Evolutionary conservation across 129 eudicot species (phyloP).

Genomic region (Arctium lappa): DNA sequence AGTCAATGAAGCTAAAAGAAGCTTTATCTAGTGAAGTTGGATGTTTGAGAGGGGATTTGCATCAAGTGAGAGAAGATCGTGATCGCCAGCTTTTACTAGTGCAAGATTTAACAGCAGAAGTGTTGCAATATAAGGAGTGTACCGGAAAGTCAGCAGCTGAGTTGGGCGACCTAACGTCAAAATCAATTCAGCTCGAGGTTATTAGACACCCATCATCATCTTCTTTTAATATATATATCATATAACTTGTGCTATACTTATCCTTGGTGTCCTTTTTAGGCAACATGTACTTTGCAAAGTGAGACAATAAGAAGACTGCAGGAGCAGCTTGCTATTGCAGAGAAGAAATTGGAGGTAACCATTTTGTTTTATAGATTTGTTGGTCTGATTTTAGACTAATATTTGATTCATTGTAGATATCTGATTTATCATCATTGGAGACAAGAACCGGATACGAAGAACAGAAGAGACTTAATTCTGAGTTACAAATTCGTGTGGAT

Average conservation of each 20-base stretch:
- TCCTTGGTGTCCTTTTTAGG: constrained; percentile 34
- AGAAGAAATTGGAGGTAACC: constrained; percentile 67
- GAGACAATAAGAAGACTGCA: constrained; percentile 61
- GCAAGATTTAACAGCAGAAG: constrained; percentile 46
- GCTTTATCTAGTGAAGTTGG: constrained; percentile 58
- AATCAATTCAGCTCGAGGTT: constrained; percentile 81
- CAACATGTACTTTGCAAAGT: constrained; percentile 59
- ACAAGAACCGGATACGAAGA: constrained; percentile 71
- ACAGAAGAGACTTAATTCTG: constrained; percentile 47
- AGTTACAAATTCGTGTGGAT: constrained; percentile 60
- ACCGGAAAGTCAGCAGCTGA: constrained; percentile 41
- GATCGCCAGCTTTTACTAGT: constrained; percentile 54
- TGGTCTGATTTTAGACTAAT: constrained; percentile 3
- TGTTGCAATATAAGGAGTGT: constrained; percentile 36
- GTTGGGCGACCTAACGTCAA: constrained; percentile 56
- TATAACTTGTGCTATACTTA: constrained; percentile 4
- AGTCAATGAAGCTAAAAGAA: constrained; percentile 66
- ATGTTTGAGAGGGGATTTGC: constrained; percentile 70
- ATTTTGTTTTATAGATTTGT: background rate
- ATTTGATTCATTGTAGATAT: constrained; percentile 40
- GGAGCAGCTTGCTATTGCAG: constrained; percentile 63
- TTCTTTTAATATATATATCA: background rate
- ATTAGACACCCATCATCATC: background rate
- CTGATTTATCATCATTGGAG: constrained; percentile 66
- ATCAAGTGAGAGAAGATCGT: constrained; percentile 79